These are phyloP conservation scores for Marasmius oreades DNA, from an alignment of 1,284 basidiomycete genomes.

Conservation along the genomic window DNA sequence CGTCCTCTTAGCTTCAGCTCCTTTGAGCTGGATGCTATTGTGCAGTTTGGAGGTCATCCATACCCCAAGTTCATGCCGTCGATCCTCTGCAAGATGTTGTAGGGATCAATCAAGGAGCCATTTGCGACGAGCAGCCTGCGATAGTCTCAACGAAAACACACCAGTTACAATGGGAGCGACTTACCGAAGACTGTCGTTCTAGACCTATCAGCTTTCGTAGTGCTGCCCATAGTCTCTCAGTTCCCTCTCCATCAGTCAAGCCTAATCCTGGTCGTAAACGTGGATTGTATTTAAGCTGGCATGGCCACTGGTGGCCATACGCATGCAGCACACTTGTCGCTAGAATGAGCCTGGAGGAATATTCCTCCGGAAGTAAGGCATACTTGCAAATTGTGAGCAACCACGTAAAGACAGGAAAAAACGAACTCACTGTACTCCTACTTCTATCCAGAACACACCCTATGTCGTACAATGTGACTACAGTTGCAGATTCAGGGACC, in stretches of 20 bases:
- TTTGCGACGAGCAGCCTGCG: neutral
- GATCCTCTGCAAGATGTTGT: too few relatives aligned
- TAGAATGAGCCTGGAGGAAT: slow-evolving; percentile 13
- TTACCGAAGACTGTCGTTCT: neutral
- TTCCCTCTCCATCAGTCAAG: slow-evolving; percentile 32
- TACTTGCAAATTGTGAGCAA: neutral
- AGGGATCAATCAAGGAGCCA: neutral
- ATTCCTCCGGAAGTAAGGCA: neutral
- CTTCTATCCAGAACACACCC: neutral
- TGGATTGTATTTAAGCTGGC: slow-evolving; percentile 36
- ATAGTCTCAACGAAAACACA: neutral
- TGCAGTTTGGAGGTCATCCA: too few relatives aligned
- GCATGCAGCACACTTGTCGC: slow-evolving; percentile 20
- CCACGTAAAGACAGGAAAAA: slow-evolving; percentile 4
- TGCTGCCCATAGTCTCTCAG: slow-evolving; percentile 33
- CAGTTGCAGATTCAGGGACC: neutral
- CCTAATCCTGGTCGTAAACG: slow-evolving; percentile 27
- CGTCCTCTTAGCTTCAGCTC: too few relatives aligned
- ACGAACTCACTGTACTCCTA: slow-evolving; percentile 18
- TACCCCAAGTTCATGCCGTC: too few relatives aligned
- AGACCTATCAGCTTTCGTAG: slow-evolving; percentile 26
- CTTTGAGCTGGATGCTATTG: too few relatives aligned
- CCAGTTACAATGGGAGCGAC: neutral
- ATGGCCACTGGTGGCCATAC: slow-evolving; percentile 37
- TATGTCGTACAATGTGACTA: slow-evolving; percentile 25